Percentiles rank a stretch among this genome's conserved stretches.
Evolutionary conservation across 768 basidiomycete genomes (phyloP).

Genomic region (Lentinula sp.): DNA sequence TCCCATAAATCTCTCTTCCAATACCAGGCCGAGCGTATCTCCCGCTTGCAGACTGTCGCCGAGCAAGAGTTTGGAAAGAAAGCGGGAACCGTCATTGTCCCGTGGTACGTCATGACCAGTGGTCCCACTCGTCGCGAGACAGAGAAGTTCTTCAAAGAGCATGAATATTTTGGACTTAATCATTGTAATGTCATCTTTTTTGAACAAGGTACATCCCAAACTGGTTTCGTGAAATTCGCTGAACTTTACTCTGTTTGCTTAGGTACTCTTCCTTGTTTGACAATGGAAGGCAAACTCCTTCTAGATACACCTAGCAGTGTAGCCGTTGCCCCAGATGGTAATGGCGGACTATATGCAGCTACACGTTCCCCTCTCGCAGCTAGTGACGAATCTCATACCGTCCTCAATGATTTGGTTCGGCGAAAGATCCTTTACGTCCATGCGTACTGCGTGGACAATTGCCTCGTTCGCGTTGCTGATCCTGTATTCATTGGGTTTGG

Average conservation of each 20-base stretch:
- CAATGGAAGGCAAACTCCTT: constrained; percentile 89
- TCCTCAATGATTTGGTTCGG: constrained; percentile 74
- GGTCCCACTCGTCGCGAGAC: constrained; percentile 90
- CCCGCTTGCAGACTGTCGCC: constrained; percentile 74
- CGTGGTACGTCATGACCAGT: constrained; percentile 99
- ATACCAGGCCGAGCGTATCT: constrained; percentile 95
- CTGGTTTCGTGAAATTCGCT: background rate
- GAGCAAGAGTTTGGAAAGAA: constrained; percentile 47
- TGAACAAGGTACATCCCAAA: constrained; percentile 72
- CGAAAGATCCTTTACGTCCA: constrained; percentile 87
- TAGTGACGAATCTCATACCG: constrained; percentile 54
- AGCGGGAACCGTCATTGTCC: constrained; percentile 63
- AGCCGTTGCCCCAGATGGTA: constrained; percentile 97
- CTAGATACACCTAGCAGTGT: constrained; percentile 73
- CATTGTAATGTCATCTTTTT: constrained; percentile 84
- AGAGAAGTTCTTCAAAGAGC: constrained; percentile 73
- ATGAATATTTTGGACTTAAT: constrained; percentile 78
- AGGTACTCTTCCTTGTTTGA: constrained; percentile 95
- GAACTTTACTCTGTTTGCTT: constrained; percentile 1
- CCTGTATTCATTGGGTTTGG: constrained; percentile 96
- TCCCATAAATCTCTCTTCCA: constrained; percentile 94
- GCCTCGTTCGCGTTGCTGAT: constrained; percentile 94
- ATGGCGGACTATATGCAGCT: constrained; percentile 95
- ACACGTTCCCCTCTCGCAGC: constrained; percentile 71
- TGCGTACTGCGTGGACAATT: constrained; percentile 98